phyloP scores from a whole-genome alignment of 2,329 filamentous ascomycete species.

The Talaromyces sp. region DNA sequence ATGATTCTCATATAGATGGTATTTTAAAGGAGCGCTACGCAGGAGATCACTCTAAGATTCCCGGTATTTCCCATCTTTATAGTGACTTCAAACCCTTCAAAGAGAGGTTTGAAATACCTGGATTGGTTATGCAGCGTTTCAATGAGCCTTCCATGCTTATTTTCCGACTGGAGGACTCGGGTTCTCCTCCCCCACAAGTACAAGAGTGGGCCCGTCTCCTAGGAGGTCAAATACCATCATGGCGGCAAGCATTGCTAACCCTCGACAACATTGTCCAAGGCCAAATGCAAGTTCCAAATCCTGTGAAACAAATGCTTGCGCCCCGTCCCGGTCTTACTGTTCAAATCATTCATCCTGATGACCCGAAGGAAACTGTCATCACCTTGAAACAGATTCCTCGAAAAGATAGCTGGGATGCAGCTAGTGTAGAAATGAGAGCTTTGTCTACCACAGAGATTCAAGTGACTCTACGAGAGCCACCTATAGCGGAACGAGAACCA shows the following conservation, averaged over 20 bases:
- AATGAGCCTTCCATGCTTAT: background rate
- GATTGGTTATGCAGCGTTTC: background rate
- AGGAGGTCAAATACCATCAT: constrained; percentile 78
- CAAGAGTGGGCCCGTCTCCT: constrained; percentile 66
- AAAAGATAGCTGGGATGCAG: background rate
- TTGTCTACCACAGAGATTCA: background rate
- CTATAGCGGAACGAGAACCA: constrained; percentile 67
- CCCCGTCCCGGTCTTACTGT: constrained; percentile 82
- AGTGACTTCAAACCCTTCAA: background rate
- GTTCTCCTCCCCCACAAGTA: background rate
- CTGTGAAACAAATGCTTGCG: constrained; percentile 83
- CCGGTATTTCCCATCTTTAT: background rate
- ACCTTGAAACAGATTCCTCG: background rate
- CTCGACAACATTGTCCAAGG: constrained; percentile 92
- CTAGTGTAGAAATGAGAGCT: background rate
- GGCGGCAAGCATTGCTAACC: constrained; percentile 90
- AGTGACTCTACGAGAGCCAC: background rate
- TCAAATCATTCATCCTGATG: constrained; percentile 76
- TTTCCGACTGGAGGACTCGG: background rate
- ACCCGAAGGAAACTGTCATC: constrained; percentile 70
- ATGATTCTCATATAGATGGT: constrained; percentile 71
- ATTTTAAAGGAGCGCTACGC: background rate
- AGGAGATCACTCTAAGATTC: background rate
- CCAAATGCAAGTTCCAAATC: constrained; percentile 97
- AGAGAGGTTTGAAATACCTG: background rate